A percentile compares a stretch with the other conserved stretches of the same genome.
Conservation (phyloP, 371 early-diverging fungal species). For the Nematocida ironsii region DNA sequence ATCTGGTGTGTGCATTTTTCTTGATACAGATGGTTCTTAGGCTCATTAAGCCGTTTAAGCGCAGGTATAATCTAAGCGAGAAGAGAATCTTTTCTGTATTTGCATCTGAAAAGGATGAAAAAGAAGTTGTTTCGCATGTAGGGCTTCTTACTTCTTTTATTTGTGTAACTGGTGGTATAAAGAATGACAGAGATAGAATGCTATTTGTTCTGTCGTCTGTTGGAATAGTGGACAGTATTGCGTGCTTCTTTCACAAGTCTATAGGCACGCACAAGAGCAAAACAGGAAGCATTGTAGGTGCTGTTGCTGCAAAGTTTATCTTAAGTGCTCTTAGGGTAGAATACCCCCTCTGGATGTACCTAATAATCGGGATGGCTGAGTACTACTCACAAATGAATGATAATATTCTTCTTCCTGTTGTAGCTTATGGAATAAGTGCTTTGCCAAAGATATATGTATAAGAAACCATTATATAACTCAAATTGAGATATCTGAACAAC, state of each 20-base stretch:
- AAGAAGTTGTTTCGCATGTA: constrained; percentile 43
- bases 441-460: background rate
- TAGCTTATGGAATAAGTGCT: constrained; percentile 10
- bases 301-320: background rate
- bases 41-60: background rate
- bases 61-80: constrained; percentile 1
- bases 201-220: constrained; percentile 39
- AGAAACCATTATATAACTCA: background rate
- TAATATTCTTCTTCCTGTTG: constrained; percentile 40
- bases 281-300: constrained; percentile 26
- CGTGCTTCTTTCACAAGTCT: constrained; percentile 31
- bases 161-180: constrained; percentile 9
- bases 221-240: constrained; percentile 40
- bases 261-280: constrained; percentile 40
- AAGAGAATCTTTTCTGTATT: constrained; percentile 9
- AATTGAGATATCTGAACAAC: no score
- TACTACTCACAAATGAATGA: constrained; percentile 31
- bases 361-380: constrained; percentile 38
- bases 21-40: background rate
- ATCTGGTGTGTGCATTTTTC: constrained; percentile 7
- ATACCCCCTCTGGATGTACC: constrained; percentile 39
- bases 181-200: background rate
- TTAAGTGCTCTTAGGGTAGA: constrained; percentile 4
- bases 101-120: constrained; percentile 42
- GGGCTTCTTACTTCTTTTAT: constrained; percentile 1